Base-by-base conservation (phyloP, 2,329 filamentous ascomycete genomes). In the Aspergillus sp. region DNA sequence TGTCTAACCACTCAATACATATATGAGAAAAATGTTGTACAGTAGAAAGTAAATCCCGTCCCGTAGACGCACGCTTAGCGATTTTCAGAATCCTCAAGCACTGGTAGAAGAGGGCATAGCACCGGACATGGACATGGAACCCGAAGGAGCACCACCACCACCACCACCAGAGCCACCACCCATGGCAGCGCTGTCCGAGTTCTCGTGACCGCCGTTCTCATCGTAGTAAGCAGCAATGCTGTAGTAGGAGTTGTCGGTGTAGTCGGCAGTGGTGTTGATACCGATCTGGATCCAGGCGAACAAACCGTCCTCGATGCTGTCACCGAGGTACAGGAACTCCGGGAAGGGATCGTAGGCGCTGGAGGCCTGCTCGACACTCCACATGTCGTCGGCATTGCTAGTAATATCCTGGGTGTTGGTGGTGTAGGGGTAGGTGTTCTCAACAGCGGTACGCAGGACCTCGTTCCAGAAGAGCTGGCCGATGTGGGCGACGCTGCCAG, bases 291-390 rank as follows among this genome's bases (percentile, higher is more conserved):
- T 82, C 80, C 80, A 83, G 12, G 78, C 80, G 39, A 82, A 76
- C 25, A 83, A 66, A 17, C 81, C 80, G 61, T 82, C 80, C 10
- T 74, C 66, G 19, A 83, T 69, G 19, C 74, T 71, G 30, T 84
- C 79, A 4, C 84, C 82, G 25, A 86, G 79, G 57, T 83, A 80
- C 45, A 83, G 75, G 62, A 83, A 85, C 68, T 86, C 80, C 10
- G 83, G 75, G 68, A 85, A 80, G 0, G 84, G 84, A 60, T 84
- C 81, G 57, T 81, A 81, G 41, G 78, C 74, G 5, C 73, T 76
- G 52, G 76, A 76, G 9, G 79, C 76, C 65, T 79, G 74, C 61
- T 69, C 63, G 15, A 78, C 70, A 64, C 78, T 77, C 60, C 78
- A 76, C 41, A 66, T 62, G 61, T 83, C 81, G 1, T 79, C 75